Conservation (phyloP, 441 rosid genomes). For the Adansonia gregorii region DNA sequence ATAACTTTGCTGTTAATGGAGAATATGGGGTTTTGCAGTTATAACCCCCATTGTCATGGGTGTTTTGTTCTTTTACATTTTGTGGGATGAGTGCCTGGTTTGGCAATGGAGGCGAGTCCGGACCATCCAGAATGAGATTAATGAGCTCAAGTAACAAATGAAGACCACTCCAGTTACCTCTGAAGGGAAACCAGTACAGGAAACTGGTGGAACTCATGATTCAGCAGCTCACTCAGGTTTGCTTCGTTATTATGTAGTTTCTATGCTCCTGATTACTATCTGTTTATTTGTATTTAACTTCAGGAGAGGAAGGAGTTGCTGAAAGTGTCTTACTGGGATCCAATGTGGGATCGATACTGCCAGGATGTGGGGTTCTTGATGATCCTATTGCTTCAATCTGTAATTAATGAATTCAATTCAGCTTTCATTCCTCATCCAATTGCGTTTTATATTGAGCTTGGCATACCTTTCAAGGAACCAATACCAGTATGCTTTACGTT, state of each 20-base stretch:
- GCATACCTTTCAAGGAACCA: not conserved
- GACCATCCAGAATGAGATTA: constrained; percentile 71
- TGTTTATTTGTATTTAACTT: constrained; percentile 17
- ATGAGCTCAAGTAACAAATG: constrained; percentile 75
- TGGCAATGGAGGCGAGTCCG: constrained; percentile 96
- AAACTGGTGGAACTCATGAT: constrained; percentile 56
- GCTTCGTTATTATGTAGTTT: not conserved
- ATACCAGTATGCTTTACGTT: not conserved
- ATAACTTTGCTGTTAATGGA: constrained; percentile 73
- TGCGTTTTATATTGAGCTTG: no score
- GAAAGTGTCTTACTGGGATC: constrained; percentile 71
- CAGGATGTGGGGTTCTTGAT: constrained; percentile 80
- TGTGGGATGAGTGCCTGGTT: constrained; percentile 81
- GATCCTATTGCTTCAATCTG: not conserved
- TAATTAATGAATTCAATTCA: not conserved
- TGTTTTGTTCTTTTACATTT: constrained; percentile 62
- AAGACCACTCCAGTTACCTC: constrained; percentile 75
- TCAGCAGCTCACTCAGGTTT: constrained; percentile 70
- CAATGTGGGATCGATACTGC: constrained; percentile 77
- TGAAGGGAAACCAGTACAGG: constrained; percentile 59
- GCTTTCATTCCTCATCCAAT: not conserved
- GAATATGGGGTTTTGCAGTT: constrained; percentile 77
- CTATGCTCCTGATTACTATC: no score
- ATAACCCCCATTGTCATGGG: constrained; percentile 75
- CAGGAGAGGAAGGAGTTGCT: constrained; percentile 84